Evolutionary conservation across 2,329 filamentous ascomycete species (phyloP).

Genomic region (Magnaporthiopsis rhizophila): DNA sequence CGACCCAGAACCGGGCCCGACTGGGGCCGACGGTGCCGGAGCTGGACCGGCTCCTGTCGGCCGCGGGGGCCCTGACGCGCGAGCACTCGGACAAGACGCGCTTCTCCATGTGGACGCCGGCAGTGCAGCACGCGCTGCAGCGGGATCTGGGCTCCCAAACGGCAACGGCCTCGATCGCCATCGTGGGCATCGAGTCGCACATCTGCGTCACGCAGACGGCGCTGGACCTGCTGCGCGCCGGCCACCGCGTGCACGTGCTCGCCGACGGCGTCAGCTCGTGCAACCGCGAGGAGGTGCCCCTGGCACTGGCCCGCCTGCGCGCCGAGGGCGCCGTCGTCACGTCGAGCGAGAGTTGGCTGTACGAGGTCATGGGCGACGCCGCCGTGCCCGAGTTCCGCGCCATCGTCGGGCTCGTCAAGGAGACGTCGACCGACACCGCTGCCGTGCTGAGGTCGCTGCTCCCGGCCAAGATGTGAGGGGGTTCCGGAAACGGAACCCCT

Average conservation of each 20-base stretch:
- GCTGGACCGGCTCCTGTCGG: conserved; percentile 47
- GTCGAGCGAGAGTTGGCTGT: conserved; percentile 82
- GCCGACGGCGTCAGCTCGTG: conserved; percentile 86
- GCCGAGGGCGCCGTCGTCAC: conserved; percentile 72
- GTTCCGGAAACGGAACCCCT: too few relatives aligned
- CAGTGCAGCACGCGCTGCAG: conserved; percentile 39
- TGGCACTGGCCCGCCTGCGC: conserved; percentile 71
- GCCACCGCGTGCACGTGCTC: conserved; percentile 77
- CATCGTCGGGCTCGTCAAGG: conserved; percentile 72
- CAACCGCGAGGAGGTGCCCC: conserved; percentile 69
- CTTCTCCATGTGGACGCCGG: conserved; percentile 80
- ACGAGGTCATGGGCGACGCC: conserved; percentile 84
- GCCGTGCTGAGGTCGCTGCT: conserved; percentile 58
- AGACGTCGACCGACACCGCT: conserved; percentile 62
- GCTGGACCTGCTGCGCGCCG: conserved; percentile 66
- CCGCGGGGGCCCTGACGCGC: conserved; percentile 35
- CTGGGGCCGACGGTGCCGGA: conserved; percentile 75
- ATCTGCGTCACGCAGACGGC: conserved; percentile 93
- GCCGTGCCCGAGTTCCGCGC: conserved; percentile 62
- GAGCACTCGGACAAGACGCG: conserved; percentile 71
- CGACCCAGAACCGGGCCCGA: conserved; percentile 73
- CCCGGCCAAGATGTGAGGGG: conserved; percentile 43
- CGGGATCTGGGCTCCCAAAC: conserved; percentile 14
- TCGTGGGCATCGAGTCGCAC: conserved; percentile 88
- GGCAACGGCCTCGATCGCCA: conserved; percentile 42